Percentiles rank a stretch among this genome's conserved stretches.
These are phyloP conservation scores for Tieghemostelium lacteum DNA, from an alignment of 78 protist species.

Conservation along the genomic window DNA sequence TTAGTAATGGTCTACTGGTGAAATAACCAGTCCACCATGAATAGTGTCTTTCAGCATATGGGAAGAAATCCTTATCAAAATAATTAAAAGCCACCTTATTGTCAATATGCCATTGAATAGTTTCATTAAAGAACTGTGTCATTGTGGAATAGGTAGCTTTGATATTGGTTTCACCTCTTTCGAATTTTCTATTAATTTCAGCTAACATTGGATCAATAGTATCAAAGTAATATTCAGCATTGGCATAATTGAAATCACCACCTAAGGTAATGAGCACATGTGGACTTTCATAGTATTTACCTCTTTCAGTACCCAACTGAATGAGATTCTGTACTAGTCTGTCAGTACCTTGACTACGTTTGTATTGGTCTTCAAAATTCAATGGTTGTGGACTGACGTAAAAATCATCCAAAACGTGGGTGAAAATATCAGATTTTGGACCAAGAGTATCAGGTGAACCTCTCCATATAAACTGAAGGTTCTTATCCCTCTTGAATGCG, in stretches of 20 bases:
- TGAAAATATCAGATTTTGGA: conserved; percentile 33
- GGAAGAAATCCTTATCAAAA: conserved; percentile 53
- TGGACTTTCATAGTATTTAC: conserved; percentile 15
- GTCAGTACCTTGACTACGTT: background rate
- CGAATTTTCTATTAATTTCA: background rate
- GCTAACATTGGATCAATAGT: background rate
- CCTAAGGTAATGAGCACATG: conserved; percentile 32
- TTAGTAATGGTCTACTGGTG: conserved; percentile 19
- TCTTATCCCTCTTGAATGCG: background rate
- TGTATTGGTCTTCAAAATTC: conserved; percentile 9
- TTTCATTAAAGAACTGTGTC: background rate
- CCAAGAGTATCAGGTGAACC: conserved; percentile 24
- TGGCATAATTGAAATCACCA: conserved; percentile 28
- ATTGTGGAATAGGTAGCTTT: background rate
- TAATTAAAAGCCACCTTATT: conserved; percentile 4
- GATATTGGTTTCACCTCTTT: conserved; percentile 4
- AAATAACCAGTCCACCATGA: conserved; percentile 72
- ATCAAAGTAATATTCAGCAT: background rate
- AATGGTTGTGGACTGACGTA: conserved; percentile 12
- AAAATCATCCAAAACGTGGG: conserved; percentile 59
- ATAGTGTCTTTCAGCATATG: conserved; percentile 3
- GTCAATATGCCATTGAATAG: background rate
- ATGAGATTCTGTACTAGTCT: background rate
- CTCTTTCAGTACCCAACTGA: background rate
- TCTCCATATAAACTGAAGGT: conserved; percentile 37